These are phyloP conservation scores for Pleurotus platypus DNA, from an alignment of 768 basidiomycete genomes.

Conservation along the genomic window DNA sequence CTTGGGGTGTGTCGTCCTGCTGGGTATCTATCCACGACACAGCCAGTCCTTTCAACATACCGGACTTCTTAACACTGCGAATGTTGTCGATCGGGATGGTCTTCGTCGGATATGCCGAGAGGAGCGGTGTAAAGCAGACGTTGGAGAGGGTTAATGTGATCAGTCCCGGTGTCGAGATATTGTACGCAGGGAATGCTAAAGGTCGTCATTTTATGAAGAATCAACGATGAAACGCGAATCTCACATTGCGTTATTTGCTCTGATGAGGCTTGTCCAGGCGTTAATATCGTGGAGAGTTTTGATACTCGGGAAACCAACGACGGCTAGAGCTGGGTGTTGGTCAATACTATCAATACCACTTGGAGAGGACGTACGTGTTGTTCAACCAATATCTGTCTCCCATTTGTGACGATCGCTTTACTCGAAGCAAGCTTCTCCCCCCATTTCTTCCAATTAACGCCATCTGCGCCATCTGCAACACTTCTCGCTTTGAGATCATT, in stretches of 20 bases:
- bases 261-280: too few species aligned
- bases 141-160: conserved; percentile 50
- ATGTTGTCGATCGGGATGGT: conserved; percentile 42
- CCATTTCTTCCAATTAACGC: conserved; percentile 57
- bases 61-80: conserved; percentile 55
- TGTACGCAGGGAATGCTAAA: conserved; percentile 60
- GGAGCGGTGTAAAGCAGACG: conserved; percentile 54
- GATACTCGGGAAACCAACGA: too few species aligned
- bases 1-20: conserved; percentile 31
- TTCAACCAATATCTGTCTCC: conserved; percentile 34
- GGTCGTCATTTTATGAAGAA: background rate
- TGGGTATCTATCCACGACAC: conserved; percentile 36
- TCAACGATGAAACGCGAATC: background rate
- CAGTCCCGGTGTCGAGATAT: conserved; percentile 50
- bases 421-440: conserved; percentile 41
- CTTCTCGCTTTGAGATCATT: background rate
- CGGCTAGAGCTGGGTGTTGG: background rate
- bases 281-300: too few species aligned
- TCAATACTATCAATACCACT: background rate
- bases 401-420: conserved; percentile 38
- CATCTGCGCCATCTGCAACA: conserved; percentile 9
- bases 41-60: conserved; percentile 48
- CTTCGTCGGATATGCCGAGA: conserved; percentile 40
- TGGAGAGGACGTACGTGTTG: conserved; percentile 25
- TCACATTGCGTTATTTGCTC: too few species aligned